Percentiles rank a stretch among this genome's conserved stretches.
Evolutionary conservation across 768 basidiomycete species (phyloP).

Genomic region (Tubosaeta sp.): DNA sequence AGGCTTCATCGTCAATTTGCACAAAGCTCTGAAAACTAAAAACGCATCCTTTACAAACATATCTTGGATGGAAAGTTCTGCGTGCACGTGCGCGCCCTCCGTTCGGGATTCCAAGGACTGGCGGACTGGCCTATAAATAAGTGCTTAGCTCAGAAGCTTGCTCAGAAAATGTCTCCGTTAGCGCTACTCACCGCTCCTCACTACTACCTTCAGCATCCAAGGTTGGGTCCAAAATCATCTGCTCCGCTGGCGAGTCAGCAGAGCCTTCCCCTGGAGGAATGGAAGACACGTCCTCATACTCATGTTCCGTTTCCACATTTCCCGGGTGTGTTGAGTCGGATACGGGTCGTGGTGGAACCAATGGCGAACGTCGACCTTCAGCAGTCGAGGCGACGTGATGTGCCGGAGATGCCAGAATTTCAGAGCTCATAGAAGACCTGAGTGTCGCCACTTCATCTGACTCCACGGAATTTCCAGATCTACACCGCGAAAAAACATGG

Average conservation of each 20-base stretch:
- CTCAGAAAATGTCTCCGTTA: background rate
- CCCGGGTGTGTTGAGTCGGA: slow-evolving; percentile 1
- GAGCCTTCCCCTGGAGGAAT: slow-evolving; percentile 1
- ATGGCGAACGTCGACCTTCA: slow-evolving; percentile 12
- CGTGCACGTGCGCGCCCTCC: slow-evolving; percentile 22
- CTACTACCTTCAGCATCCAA: slow-evolving; percentile 3
- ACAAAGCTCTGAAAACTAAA: slow-evolving; percentile 93
- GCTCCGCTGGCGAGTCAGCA: background rate
- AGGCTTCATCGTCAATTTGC: slow-evolving; percentile 98
- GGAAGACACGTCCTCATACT: background rate
- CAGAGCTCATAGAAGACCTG: slow-evolving; percentile 22
- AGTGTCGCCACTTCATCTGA: slow-evolving; percentile 13
- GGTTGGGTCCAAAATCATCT: background rate
- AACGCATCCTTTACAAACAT: slow-evolving; percentile 97
- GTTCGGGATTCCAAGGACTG: slow-evolving; percentile 13
- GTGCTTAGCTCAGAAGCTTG: slow-evolving; percentile 5
- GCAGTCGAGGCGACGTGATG: slow-evolving; percentile 1
- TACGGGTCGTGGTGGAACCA: background rate
- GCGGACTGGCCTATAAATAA: slow-evolving; percentile 26
- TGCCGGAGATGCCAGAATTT: slow-evolving; percentile 11
- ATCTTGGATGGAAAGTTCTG: slow-evolving; percentile 71
- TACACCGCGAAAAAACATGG: slow-evolving; percentile 87
- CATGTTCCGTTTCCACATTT: slow-evolving; percentile 1
- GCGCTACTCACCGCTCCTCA: slow-evolving; percentile 22
- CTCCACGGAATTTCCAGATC: slow-evolving; percentile 28